Evolutionary conservation across 1,284 basidiomycete genomes (phyloP), one percentile per base, ranked within the genome.

Genomic region (Boletus sp.): DNA sequence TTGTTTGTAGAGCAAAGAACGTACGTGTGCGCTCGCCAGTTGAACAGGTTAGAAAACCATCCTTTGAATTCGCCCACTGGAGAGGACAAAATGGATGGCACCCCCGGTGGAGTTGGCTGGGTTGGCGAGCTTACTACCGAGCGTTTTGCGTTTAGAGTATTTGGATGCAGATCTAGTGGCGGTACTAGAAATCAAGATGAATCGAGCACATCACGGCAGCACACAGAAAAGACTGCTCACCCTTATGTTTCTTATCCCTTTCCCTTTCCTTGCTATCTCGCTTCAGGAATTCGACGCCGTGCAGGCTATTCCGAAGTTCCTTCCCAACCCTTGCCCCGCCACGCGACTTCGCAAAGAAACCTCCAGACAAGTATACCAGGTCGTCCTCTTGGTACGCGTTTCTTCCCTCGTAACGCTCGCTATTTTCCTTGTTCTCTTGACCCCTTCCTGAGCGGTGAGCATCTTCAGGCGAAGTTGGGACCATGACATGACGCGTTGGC

Each of bases 41-140:
- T 82, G 71, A 89, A 89, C 29, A 89, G 69, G 56, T 82, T 88
- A 8, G 85, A 85, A 62, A 89, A 86, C 86, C 86, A 89, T 35
- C 85, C 87, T 59, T 85, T 86, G 66, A 88, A 81, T 62, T 88
- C 84, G 51, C 83, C 81, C n/a, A 85, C 81, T n/a, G 68, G 66
- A 12, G 66, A 64, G 9, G 67, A 50, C 14, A 67, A 46, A 9
- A 66, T 66, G 32, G 66, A 63, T 5, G 60, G 53, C 48, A 63
- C 43, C 6, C 46, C 54, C 4, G 64, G 61, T 12, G 67, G 23
- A 30, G 42, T 48, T 13, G 45, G 29, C 19, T 62, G 61, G 7
- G 60, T 58, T 1, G 72, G 69, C 3, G 73, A 71, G 2, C 66
- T 60, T 41, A 76, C 67, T 4, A 67, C 69, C 1, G 72, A 63